These are phyloP conservation scores for Cladosporium sphaerospermum DNA, from an alignment of 2,329 filamentous ascomycete genomes.

Conservation along the genomic window DNA sequence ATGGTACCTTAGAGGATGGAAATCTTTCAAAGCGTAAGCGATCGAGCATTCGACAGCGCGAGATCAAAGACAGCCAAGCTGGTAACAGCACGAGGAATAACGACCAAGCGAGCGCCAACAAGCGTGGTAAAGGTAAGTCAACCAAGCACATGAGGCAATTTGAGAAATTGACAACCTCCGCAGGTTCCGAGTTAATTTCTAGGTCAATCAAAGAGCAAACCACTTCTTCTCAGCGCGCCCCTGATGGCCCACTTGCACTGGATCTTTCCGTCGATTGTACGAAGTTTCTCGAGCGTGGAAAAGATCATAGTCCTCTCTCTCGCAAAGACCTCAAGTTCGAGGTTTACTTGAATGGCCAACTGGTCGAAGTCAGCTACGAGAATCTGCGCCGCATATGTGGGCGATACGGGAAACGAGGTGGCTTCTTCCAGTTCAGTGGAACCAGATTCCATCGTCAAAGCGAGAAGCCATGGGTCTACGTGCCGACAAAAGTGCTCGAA, in stretches of 20 bases:
- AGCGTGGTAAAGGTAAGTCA: too few species aligned
- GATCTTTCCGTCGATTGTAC: constrained; percentile 12
- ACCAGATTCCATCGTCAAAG: constrained; percentile 32
- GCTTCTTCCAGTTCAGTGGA: constrained; percentile 32
- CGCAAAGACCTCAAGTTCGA: constrained; percentile 38
- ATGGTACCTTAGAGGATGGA: too few species aligned
- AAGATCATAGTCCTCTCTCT: background rate
- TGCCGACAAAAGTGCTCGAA: constrained; percentile 2
- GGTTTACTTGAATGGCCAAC: constrained; percentile 43
- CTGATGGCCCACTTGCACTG: background rate
- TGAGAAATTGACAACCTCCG: too few species aligned
- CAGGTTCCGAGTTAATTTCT: too few species aligned
- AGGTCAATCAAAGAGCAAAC: too few species aligned
- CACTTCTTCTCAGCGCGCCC: too few species aligned
- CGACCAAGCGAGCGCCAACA: too few species aligned
- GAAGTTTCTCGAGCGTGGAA: background rate
- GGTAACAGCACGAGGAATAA: too few species aligned
- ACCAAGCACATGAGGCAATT: too few species aligned
- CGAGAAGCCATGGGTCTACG: constrained; percentile 42
- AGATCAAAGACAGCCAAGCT: too few species aligned
- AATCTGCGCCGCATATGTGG: constrained; percentile 7
- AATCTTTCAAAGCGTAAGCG: too few species aligned
- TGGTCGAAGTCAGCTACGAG: constrained; percentile 24
- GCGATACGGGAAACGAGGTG: constrained; percentile 3
- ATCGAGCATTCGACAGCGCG: too few species aligned